Base-by-base conservation (phyloP, 257 asterid species). In the Datura wrightii region DNA sequence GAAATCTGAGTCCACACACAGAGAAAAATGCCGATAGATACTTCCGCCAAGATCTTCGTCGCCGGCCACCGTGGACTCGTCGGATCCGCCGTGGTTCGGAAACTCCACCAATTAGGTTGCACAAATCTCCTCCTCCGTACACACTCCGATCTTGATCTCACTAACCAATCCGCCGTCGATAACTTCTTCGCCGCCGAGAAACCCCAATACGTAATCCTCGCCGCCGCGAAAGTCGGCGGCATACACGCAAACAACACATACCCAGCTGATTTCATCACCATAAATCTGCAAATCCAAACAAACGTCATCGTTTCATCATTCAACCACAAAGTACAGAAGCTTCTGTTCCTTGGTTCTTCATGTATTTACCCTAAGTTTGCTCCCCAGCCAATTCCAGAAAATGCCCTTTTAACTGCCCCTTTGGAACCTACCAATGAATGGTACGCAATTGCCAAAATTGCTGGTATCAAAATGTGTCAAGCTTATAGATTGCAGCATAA, bases 21-120 rank as follows among this genome's bases (percentile, higher is more conserved):
- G 39, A 36, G 48, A 3, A 74, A 13, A 69, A 89, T 89, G 91
- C 59, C 89, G 15, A 74, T 89, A 3, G 90, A 90, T 86, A 92
- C 92, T 86, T 91, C 97, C 74, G 93, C 93, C 54, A 85, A 92
- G 85, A 84, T 93, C 84, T 93, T 88, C 87, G 97, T 96, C 52
- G 93, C 99, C 84, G 99, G 99, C 62, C 98, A 96, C 95, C 93
- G 97, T 44, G 99, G 99, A 39, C 89, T 96, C 2, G 98, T 96
- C 71, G 99, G 99, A 1, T 93, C 98, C 55, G 94, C 98, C 89
- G 86, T 96, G 5, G 94, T 92, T 82, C 94, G 95, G 1, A 90
- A 86, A 83, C 98, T 96, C 81, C 79, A 54, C 16, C 84, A 86
- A 10, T 87, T 92, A 1, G 93, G 94, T 82, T 94, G 60, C 93